Percentiles rank a stretch among this genome's conserved stretches.
phyloP scores from a whole-genome alignment of 225 moss, liverwort and hornwort species.

The Ulota crispa region DNA sequence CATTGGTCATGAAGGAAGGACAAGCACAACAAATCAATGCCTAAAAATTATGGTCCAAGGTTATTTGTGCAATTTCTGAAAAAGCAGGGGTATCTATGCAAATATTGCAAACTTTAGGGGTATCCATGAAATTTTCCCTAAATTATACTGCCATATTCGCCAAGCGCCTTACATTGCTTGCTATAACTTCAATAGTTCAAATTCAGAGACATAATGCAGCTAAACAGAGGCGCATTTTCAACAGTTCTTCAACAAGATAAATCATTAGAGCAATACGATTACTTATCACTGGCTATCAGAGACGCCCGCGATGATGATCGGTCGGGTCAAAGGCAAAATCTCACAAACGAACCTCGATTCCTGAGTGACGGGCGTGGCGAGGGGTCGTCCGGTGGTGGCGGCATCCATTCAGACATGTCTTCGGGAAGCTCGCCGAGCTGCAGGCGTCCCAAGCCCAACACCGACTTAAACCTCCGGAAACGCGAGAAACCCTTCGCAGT shows the following conservation, averaged over 20 bases:
- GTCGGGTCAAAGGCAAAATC: neutral
- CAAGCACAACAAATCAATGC: no score
- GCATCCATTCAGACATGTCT: constrained; percentile 37
- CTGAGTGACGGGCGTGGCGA: constrained; percentile 22
- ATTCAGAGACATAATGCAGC: neutral
- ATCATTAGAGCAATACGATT: neutral
- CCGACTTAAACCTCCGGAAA: constrained; percentile 23
- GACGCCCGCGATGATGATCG: neutral
- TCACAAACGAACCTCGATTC: constrained; percentile 35
- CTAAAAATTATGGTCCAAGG: no score
- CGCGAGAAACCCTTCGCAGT: neutral
- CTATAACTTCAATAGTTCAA: neutral
- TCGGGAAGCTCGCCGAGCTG: constrained; percentile 51
- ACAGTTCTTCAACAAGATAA: neutral
- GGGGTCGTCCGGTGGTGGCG: constrained; percentile 42
- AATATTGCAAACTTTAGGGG: no score
- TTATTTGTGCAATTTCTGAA: no score
- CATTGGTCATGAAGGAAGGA: no score
- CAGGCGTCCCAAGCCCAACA: constrained; percentile 47
- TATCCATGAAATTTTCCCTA: no score
- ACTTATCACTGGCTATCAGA: neutral
- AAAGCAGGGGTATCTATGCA: no score
- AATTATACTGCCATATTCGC: neutral
- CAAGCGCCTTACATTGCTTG: neutral
- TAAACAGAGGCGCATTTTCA: neutral